A percentile compares a stretch with the other conserved stretches of the same genome.
Conservation (phyloP, 2,329 filamentous ascomycete genomes). For the Alternaria sp. region DNA sequence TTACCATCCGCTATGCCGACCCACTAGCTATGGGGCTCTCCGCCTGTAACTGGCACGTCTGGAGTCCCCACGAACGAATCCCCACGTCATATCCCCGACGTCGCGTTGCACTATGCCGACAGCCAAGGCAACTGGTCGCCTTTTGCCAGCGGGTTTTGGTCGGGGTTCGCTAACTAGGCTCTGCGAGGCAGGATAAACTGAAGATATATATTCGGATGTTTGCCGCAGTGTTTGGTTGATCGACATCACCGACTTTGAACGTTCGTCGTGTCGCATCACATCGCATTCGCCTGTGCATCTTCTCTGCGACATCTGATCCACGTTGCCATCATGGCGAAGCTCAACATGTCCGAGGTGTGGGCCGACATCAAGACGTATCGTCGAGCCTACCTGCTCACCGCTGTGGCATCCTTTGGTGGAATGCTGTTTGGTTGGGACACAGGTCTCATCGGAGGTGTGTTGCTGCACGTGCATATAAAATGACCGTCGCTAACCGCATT, state of each 20-base stretch:
- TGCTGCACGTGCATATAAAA: not conserved
- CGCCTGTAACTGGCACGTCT: conserved; percentile 7
- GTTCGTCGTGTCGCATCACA: conserved; percentile 1
- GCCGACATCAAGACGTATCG: conserved; percentile 53
- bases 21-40: conserved; percentile 19
- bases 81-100: conserved; percentile 20
- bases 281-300: not conserved
- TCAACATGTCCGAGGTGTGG: conserved; percentile 47
- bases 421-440: conserved; percentile 51
- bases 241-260: not conserved
- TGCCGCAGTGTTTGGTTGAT: not conserved
- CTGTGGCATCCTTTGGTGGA: conserved; percentile 55
- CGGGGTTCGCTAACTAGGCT: conserved; percentile 3
- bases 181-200: not conserved
- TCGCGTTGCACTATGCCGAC: conserved; percentile 16
- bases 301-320: not conserved
- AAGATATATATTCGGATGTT: conserved; percentile 11
- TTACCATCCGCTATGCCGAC: conserved; percentile 18
- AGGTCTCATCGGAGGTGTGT: conserved; percentile 40
- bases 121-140: not conserved
- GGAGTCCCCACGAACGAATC: conserved; percentile 27
- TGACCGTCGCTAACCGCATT: not conserved
- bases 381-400: conserved; percentile 53
- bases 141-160: conserved; percentile 14
- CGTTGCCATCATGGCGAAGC: conserved; percentile 40